These are phyloP conservation scores for Thraustotheca clavata DNA, from an alignment of 352 stramenopile species.

Conservation along the genomic window DNA sequence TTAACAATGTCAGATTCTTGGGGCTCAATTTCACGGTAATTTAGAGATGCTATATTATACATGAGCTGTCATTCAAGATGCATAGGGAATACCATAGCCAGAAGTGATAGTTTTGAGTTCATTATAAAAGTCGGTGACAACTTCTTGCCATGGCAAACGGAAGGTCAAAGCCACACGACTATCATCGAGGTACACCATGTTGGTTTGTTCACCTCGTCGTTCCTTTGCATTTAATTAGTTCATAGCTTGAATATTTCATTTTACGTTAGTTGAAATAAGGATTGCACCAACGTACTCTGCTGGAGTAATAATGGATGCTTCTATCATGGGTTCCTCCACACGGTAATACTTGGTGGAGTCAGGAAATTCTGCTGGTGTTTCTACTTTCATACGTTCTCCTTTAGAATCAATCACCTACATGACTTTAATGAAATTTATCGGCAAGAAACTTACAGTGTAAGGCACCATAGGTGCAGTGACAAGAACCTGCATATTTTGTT, in stretches of 20 bases:
- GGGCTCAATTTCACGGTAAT: constrained; percentile 90
- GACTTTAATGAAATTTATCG: constrained; percentile 10
- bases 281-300: constrained; percentile 92
- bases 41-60: constrained; percentile 66
- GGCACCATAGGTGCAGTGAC: constrained; percentile 98
- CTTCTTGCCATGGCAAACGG: constrained; percentile 95
- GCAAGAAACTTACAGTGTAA: constrained; percentile 60
- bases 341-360: constrained; percentile 81
- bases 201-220: constrained; percentile 84
- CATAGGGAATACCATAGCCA: constrained; percentile 81
- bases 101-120: constrained; percentile 94
- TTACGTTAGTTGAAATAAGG: constrained; percentile 89
- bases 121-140: constrained; percentile 99
- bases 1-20: constrained; percentile 92
- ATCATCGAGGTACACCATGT: constrained; percentile 93
- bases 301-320: constrained; percentile 95
- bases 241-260: constrained; percentile 21
- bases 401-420: constrained; percentile 46
- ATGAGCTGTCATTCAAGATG: background rate
- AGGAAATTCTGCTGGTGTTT: constrained; percentile 70
- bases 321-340: constrained; percentile 94
- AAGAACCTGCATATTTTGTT: constrained; percentile 96
- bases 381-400: constrained; percentile 35
- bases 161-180: constrained; percentile 91
- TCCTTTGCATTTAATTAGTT: constrained; percentile 25